A percentile compares a stretch with the other conserved stretches of the same genome.
Conservation (phyloP, 2,329 filamentous ascomycete species). For the Triangularia verruculosa region DNA sequence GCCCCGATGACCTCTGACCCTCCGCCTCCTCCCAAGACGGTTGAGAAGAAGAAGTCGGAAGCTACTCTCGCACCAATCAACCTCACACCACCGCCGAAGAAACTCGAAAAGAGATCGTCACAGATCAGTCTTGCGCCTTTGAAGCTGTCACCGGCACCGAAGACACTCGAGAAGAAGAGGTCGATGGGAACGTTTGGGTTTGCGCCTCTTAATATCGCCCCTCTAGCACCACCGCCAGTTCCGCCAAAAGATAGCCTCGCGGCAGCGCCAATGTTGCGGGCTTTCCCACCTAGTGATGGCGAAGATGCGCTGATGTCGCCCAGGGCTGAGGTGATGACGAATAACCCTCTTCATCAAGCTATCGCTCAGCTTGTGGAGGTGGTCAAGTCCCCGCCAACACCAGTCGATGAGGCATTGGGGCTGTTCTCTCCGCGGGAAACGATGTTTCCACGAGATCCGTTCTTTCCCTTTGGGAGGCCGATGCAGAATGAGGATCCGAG, state of each 20-base stretch:
- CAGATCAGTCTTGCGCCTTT: background rate
- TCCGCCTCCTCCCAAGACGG: background rate
- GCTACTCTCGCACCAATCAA: background rate
- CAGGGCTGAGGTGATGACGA: slow-evolving; percentile 68
- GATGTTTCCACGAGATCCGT: slow-evolving; percentile 53
- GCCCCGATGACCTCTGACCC: background rate
- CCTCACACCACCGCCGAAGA: background rate
- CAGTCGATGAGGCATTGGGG: slow-evolving; percentile 40
- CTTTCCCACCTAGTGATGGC: slow-evolving; percentile 32
- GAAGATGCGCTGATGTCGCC: slow-evolving; percentile 66
- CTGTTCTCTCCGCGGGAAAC: slow-evolving; percentile 53
- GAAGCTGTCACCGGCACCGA: slow-evolving; percentile 18
- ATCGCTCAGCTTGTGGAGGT: slow-evolving; percentile 48
- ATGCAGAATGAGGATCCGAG: slow-evolving; percentile 61
- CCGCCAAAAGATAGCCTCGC: background rate
- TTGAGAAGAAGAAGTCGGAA: background rate
- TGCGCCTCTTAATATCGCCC: background rate
- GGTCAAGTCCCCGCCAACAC: slow-evolving; percentile 42
- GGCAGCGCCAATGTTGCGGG: slow-evolving; percentile 33
- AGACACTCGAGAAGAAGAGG: slow-evolving; percentile 13
- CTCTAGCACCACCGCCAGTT: slow-evolving; percentile 1
- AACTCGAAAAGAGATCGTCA: background rate
- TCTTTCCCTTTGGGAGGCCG: slow-evolving; percentile 51
- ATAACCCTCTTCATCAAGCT: slow-evolving; percentile 58
- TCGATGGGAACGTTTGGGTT: slow-evolving; percentile 14